phyloP scores from a whole-genome alignment of 1,284 basidiomycete genomes.

The Cryptococcus wingfieldii region DNA sequence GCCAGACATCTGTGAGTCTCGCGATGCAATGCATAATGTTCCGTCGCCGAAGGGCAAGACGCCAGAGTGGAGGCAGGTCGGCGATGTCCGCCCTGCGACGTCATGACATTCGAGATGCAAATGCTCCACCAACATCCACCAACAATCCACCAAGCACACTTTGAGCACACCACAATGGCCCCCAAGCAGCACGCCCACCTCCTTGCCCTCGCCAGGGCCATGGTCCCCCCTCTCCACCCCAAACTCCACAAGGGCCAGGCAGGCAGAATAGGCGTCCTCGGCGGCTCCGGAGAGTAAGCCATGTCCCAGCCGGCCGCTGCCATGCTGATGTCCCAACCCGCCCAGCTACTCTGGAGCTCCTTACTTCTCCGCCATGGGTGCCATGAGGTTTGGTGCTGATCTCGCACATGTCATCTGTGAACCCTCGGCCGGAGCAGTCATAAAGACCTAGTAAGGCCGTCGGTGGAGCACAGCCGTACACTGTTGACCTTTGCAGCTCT shows the following conservation, averaged over 20 bases:
- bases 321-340: neutral
- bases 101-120: neutral
- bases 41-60: neutral
- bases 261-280: slow-evolving; percentile 87
- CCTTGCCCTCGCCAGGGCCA: slow-evolving; percentile 37
- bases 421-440: slow-evolving; percentile 78
- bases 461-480: neutral
- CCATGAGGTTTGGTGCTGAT: slow-evolving; percentile 82
- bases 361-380: slow-evolving; percentile 85
- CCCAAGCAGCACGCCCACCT: slow-evolving; percentile 40
- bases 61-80: neutral
- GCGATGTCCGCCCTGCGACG: neutral
- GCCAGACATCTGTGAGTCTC: too few species aligned
- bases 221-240: slow-evolving; percentile 46
- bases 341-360: slow-evolving; percentile 85
- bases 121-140: neutral
- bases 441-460: slow-evolving; percentile 72
- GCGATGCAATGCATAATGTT: too few species aligned
- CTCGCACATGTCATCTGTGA: slow-evolving; percentile 96
- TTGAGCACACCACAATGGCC: slow-evolving; percentile 11
- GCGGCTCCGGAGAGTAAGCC: slow-evolving; percentile 81
- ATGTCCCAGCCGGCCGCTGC: neutral
- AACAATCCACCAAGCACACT: too few species aligned
- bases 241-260: slow-evolving; percentile 94
- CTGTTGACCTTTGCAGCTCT: slow-evolving; percentile 18